These are phyloP conservation scores for Jamesozyma gamospora DNA, from an alignment of 805 yeast species.

Conservation along the genomic window DNA sequence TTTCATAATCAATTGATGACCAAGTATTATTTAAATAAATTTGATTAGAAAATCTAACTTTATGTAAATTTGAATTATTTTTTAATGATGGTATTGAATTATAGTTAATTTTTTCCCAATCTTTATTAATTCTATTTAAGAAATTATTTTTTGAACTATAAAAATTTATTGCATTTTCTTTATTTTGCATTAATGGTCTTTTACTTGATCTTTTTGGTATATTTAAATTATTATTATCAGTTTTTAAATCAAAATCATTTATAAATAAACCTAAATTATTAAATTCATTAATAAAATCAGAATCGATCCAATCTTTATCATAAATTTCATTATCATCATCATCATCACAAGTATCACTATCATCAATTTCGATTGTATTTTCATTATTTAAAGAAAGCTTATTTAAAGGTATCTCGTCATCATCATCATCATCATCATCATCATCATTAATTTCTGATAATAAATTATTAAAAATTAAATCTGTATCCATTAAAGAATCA, in stretches of 20 bases:
- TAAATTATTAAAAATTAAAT: constrained; percentile 22
- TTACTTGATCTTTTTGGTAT: constrained; percentile 21
- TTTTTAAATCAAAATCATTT: too few relatives aligned
- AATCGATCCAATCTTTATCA: constrained; percentile 8
- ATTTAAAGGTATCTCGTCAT: too few relatives aligned
- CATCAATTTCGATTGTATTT: neutral
- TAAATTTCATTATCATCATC: neutral
- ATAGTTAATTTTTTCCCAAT: neutral
- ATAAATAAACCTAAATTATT: constrained; percentile 8
- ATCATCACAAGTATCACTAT: neutral
- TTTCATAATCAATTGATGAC: constrained; percentile 21
- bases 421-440: neutral
- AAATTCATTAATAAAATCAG: constrained; percentile 15
- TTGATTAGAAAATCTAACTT: constrained; percentile 20
- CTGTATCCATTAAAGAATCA: constrained; percentile 21
- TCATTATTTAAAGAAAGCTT: too few relatives aligned
- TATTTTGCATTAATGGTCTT: constrained; percentile 17
- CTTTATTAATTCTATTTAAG: neutral
- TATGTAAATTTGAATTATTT: constrained; percentile 1
- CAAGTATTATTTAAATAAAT: constrained; percentile 23
- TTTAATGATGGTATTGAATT: neutral
- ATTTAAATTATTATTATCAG: neutral
- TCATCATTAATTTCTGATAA: constrained; percentile 16
- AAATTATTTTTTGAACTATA: constrained; percentile 9
- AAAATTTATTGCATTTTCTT: constrained; percentile 14